Percentiles rank a stretch among this genome's conserved stretches.
These are phyloP conservation scores for Brachypodium distachyon DNA, from an alignment of 202 grass and related monocot species.

Conservation along the genomic window DNA sequence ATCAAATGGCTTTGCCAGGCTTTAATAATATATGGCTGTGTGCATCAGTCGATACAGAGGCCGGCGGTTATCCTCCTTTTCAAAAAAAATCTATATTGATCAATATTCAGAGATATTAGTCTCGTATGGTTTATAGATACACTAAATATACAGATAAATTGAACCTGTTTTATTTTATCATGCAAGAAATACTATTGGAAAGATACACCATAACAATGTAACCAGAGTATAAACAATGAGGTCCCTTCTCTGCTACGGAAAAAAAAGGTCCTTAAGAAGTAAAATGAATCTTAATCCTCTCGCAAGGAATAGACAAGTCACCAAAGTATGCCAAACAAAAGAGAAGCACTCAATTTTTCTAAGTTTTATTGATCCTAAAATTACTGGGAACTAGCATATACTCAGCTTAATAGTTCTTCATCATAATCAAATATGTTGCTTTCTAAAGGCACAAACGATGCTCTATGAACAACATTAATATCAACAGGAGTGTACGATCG, in stretches of 20 bases:
- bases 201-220: not conserved
- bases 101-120: not conserved
- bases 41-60: too few relatives aligned
- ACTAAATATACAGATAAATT: not conserved
- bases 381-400: not conserved
- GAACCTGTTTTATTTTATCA: not conserved
- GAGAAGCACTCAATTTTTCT: not conserved
- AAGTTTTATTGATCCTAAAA: not conserved
- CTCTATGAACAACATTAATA: not conserved
- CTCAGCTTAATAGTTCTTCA: not conserved
- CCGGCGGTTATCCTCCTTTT: too few relatives aligned
- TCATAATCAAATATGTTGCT: not conserved
- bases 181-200: constrained; percentile 2
- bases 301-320: constrained; percentile 9
- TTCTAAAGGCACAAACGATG: not conserved
- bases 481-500: not conserved
- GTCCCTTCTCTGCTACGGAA: not conserved
- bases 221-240: not conserved
- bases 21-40: too few relatives aligned
- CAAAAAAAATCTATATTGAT: not conserved
- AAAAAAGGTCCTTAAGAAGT: not conserved
- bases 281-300: not conserved
- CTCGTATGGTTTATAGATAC: not conserved
- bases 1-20: too few relatives aligned
- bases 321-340: constrained; percentile 2